Evolutionary conservation across 441 rosid species (phyloP).

Genomic region (Mallotus japonicus): DNA sequence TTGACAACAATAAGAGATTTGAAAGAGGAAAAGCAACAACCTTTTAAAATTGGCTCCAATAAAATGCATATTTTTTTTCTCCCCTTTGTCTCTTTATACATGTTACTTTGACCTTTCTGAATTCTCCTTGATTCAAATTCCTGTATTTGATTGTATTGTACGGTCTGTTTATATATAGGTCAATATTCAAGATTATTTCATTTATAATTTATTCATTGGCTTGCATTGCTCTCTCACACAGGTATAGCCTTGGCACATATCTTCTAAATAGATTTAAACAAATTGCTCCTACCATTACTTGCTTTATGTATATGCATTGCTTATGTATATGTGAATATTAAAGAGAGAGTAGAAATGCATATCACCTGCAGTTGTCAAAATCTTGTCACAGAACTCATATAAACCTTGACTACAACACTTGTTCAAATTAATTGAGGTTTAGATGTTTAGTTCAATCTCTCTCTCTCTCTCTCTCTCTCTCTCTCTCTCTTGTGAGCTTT

Average conservation of each 20-base stretch:
- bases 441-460: not conserved
- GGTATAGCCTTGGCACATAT: not conserved
- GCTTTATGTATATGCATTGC: not conserved
- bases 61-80: not conserved
- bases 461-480: not conserved
- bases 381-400: too few relatives aligned
- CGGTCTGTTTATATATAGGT: not conserved
- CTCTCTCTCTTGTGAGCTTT: constrained; percentile 59
- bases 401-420: not conserved
- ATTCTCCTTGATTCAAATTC: not conserved
- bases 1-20: not conserved
- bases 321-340: not conserved
- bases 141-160: not conserved
- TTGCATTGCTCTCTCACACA: not conserved
- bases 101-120: too few relatives aligned
- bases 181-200: not conserved
- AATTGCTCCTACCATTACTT: not conserved
- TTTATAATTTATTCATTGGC: not conserved
- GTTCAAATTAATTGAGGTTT: not conserved
- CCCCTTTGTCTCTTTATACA: not conserved
- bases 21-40: not conserved
- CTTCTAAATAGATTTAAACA: not conserved
- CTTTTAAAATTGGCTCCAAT: not conserved
- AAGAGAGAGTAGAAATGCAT: not conserved
- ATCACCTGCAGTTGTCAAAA: not conserved